phyloP scores from a whole-genome alignment of 495 filamentous ascomycete species.

The Penicillium bovifimosum region DNA sequence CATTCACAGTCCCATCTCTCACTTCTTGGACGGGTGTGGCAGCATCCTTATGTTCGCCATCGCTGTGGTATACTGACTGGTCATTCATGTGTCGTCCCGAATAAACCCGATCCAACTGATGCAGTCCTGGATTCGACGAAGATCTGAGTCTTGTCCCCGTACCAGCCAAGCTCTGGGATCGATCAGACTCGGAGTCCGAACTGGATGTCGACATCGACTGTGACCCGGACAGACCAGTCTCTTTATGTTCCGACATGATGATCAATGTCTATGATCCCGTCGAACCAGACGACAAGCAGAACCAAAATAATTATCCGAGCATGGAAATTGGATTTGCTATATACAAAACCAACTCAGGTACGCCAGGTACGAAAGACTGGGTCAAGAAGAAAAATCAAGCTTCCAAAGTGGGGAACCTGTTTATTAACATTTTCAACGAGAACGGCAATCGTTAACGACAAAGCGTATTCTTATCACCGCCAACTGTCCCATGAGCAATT shows the following conservation, averaged over 20 bases:
- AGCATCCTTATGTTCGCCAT: slow-evolving; percentile 13
- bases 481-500: background rate
- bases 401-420: background rate
- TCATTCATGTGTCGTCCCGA: slow-evolving; percentile 36
- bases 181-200: slow-evolving; percentile 8
- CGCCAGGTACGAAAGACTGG: background rate
- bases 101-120: slow-evolving; percentile 21
- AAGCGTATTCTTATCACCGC: background rate
- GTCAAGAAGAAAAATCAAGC: background rate
- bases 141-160: slow-evolving; percentile 13
- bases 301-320: too few relatives aligned
- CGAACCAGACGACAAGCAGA: background rate
- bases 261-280: background rate
- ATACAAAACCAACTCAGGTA: background rate
- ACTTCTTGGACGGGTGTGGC: slow-evolving; percentile 19
- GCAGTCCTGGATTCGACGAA: background rate
- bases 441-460: slow-evolving; percentile 3
- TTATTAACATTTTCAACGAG: background rate
- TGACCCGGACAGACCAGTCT: slow-evolving; percentile 54
- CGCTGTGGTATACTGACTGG: slow-evolving; percentile 33
- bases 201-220: slow-evolving; percentile 13
- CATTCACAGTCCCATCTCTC: slow-evolving; percentile 25
- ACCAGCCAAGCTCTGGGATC: background rate
- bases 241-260: slow-evolving; percentile 1
- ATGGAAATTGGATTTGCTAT: background rate